These are phyloP conservation scores for Ogataea henricii DNA, from an alignment of 805 yeast genomes.

Conservation along the genomic window DNA sequence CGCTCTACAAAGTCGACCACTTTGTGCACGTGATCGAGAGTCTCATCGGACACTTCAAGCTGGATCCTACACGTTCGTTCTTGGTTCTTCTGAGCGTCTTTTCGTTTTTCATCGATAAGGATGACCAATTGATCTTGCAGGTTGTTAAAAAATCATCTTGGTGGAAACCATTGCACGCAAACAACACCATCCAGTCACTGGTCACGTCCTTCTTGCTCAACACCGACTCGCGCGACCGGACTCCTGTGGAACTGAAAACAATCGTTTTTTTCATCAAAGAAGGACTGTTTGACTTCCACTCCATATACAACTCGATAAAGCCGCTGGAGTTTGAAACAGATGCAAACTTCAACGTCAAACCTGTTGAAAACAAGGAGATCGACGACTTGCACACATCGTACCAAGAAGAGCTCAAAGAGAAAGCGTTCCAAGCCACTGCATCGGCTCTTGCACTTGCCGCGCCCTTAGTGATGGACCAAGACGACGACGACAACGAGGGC, in stretches of 20 bases:
- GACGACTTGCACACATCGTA: constrained; percentile 43
- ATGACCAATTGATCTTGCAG: constrained; percentile 48
- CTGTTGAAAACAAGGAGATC: constrained; percentile 37
- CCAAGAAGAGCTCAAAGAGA: constrained; percentile 51
- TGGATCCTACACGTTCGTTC: constrained; percentile 72
- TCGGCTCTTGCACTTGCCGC: constrained; percentile 89
- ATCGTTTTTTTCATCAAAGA: constrained; percentile 62
- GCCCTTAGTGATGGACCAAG: constrained; percentile 71
- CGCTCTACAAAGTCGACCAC: constrained; percentile 43
- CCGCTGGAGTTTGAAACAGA: constrained; percentile 43
- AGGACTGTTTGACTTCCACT: constrained; percentile 64
- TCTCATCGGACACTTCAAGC: constrained; percentile 70
- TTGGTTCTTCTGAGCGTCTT: constrained; percentile 62
- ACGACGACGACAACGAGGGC: constrained; percentile 38
- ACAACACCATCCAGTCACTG: constrained; percentile 24
- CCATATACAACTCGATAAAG: constrained; percentile 55
- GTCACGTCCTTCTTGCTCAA: constrained; percentile 35
- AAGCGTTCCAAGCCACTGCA: constrained; percentile 61
- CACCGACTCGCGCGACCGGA: constrained; percentile 40
- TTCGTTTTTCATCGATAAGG: constrained; percentile 43
- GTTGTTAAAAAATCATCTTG: constrained; percentile 58
- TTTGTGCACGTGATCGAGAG: constrained; percentile 52
- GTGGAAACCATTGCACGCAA: constrained; percentile 46
- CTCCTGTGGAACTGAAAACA: constrained; percentile 31
- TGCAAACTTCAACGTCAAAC: constrained; percentile 15